Conservation (phyloP, 2,329 filamentous ascomycete species). For the Bipolaris bicolor region DNA sequence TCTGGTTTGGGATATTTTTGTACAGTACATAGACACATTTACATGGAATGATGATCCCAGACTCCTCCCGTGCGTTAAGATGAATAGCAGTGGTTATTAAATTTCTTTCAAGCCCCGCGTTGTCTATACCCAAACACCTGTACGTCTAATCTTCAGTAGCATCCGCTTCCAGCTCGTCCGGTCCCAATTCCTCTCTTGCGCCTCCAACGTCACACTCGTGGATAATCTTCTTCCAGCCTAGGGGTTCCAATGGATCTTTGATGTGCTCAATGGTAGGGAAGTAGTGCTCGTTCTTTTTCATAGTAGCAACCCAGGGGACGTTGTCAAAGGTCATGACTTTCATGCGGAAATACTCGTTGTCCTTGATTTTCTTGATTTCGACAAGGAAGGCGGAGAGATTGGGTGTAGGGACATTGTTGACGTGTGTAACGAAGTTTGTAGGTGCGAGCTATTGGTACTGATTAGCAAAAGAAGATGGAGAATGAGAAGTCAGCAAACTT, state of each 20-base stretch:
- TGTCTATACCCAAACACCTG: too few relatives aligned
- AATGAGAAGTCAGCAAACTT: slow-evolving; percentile 28
- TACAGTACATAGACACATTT: too few relatives aligned
- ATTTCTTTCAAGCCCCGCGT: too few relatives aligned
- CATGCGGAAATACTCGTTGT: slow-evolving; percentile 97
- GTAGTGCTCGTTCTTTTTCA: slow-evolving; percentile 99
- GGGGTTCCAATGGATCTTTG: slow-evolving; percentile 59
- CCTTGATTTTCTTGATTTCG: slow-evolving; percentile 84
- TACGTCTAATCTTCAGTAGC: slow-evolving; percentile 24
- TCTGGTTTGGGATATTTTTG: too few relatives aligned
- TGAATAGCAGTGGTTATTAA: too few relatives aligned
- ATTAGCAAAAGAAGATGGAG: slow-evolving; percentile 49
- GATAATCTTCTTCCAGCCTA: slow-evolving; percentile 64
- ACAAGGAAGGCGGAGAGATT: slow-evolving; percentile 81
- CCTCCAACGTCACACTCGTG: slow-evolving; percentile 57
- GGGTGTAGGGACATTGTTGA: slow-evolving; percentile 85
- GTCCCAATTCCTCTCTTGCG: slow-evolving; percentile 38
- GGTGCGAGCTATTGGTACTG: slow-evolving; percentile 75
- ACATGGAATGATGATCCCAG: too few relatives aligned
- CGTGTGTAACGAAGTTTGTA: slow-evolving; percentile 96
- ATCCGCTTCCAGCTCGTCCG: slow-evolving; percentile 39
- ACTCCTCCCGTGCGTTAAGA: too few relatives aligned
- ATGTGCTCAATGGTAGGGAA: slow-evolving; percentile 71
- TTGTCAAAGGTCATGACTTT: slow-evolving; percentile 99
- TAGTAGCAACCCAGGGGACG: slow-evolving; percentile 98